phyloP scores from a whole-genome alignment of 208 protist genomes.

The Leishmania martiniquensis region DNA sequence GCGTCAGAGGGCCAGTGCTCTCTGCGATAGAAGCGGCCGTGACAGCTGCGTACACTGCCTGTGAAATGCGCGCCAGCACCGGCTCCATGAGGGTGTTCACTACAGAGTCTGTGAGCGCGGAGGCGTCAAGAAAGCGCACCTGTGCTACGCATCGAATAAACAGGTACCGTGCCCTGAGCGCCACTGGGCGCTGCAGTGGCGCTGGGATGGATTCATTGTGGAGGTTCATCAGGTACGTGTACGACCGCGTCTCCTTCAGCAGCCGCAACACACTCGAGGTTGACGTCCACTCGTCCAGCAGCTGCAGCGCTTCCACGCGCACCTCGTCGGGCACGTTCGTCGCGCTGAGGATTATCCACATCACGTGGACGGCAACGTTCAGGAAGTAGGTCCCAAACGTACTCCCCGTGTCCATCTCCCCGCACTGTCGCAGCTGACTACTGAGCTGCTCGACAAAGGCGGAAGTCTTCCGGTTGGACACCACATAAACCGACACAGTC shows the following conservation, averaged over 20 bases:
- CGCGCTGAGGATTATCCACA: conserved; percentile 29
- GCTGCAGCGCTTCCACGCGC: conserved; percentile 29
- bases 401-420: conserved; percentile 22
- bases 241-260: conserved; percentile 29
- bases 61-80: conserved; percentile 18
- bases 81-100: conserved; percentile 24
- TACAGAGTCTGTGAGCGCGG: conserved; percentile 21
- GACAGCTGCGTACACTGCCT: neutral
- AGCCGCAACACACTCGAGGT: conserved; percentile 36
- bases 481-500: conserved; percentile 30
- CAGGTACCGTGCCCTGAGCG: conserved; percentile 29
- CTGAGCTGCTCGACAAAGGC: conserved; percentile 38
- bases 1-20: conserved; percentile 6
- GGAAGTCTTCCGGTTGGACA: conserved; percentile 30
- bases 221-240: conserved; percentile 24
- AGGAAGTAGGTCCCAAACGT: conserved; percentile 34
- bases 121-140: conserved; percentile 28
- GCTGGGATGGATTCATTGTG: conserved; percentile 13
- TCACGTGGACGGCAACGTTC: conserved; percentile 30
- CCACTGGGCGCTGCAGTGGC: conserved; percentile 18
- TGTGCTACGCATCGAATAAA: conserved; percentile 47
- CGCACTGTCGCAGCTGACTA: conserved; percentile 30
- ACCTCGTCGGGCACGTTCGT: conserved; percentile 16
- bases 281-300: conserved; percentile 35
- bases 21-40: neutral